A percentile compares a stretch with the other conserved stretches of the same genome.
Conservation (phyloP, 768 basidiomycete genomes). For the Lactarius hatsudake region DNA sequence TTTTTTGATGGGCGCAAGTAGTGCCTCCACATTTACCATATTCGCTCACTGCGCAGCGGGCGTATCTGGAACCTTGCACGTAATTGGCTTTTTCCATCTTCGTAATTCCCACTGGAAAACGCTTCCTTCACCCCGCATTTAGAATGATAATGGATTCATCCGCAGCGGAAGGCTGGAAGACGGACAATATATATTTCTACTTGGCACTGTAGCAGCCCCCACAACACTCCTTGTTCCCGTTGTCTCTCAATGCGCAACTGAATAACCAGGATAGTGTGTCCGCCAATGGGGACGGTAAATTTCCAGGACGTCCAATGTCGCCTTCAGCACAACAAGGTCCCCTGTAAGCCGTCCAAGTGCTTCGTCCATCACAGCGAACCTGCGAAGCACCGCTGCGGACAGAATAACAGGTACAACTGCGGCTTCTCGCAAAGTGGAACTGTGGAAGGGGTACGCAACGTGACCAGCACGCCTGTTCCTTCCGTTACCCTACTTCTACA, state of each 20-base stretch:
- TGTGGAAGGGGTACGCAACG: neutral
- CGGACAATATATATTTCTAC: neutral
- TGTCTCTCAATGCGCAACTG: neutral
- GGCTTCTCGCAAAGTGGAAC: neutral
- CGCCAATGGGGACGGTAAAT: neutral
- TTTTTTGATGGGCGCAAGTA: neutral
- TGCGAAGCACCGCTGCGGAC: neutral
- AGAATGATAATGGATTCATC: neutral
- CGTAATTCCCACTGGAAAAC: neutral
- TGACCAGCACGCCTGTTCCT: too few relatives aligned
- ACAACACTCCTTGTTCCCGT: too few relatives aligned
- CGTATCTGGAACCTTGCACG: too few relatives aligned
- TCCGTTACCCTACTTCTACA: neutral
- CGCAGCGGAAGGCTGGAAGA: neutral
- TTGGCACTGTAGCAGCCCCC: neutral
- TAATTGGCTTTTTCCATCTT: too few relatives aligned
- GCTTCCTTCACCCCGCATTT: neutral
- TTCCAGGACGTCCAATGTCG: neutral
- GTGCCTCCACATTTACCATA: too few relatives aligned
- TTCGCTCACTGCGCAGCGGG: too few relatives aligned
- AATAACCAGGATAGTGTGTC: neutral
- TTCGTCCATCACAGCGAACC: neutral
- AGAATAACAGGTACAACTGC: neutral
- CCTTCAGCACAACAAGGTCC: neutral
- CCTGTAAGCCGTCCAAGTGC: neutral